Base-by-base conservation (phyloP, 2,329 filamentous ascomycete species). In the Neofusicoccum ribis region DNA sequence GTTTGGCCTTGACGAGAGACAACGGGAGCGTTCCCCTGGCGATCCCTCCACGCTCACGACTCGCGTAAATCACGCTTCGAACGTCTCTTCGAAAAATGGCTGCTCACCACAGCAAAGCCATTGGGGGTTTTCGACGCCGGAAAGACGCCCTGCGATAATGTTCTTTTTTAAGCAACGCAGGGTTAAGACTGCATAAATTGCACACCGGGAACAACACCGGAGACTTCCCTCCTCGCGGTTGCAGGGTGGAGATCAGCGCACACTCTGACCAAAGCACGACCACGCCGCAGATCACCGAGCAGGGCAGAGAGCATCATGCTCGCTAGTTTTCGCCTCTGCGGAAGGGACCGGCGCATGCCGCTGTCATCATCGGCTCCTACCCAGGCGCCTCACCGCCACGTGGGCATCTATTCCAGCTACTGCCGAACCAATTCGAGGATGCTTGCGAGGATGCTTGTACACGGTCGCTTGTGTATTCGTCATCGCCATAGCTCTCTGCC, bases 31-130 rank as follows among this genome's bases (percentile, higher is more conserved):
- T 37, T 54, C 39, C 27, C 54, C 54, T 59, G 54, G 54, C 54
- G 54, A 59, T 59, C 54, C 8, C 23, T 36, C n/a, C 39, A 17
- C 39, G 14, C 39, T 31, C 54, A 59, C 54, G 54, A 59, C 39
- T 59, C 54, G 54, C 27, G 54, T 39, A 36, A 43, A 20, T 17
- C 12, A 20, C 9, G 23, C 37, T n/a, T 11, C 39, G n/a, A 59
- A 59, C 54, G 54, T 44, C 54, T 44, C 52, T 31, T 15, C 20
- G 14, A 20, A n/a, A 20, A 41, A 56, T 8, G 36, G 15, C 27
- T 23, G 46, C 12, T 20, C 46, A 49, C 15, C 46, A 49, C 46
- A 27, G 0, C 27, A 31, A 31, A 31, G 27, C 27, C 27, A 15
- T 39, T 39, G 37, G 14, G 14, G 37, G 37, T 7, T 39, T 15